Conservation (phyloP, 2,329 filamentous ascomycete genomes). For the Fonsecaea pedrosoi region DNA sequence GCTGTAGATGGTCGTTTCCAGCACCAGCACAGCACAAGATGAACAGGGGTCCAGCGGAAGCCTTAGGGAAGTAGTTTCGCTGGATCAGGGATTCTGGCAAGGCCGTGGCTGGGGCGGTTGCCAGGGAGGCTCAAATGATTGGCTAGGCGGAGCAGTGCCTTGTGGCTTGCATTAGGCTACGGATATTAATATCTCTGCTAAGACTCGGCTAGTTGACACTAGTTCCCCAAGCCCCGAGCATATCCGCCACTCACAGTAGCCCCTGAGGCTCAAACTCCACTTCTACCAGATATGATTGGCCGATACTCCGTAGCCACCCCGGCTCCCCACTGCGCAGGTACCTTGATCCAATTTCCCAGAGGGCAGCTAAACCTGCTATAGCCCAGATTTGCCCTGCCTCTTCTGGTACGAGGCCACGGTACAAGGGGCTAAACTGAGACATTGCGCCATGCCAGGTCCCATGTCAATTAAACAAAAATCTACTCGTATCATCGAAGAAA, state of each 20-base stretch:
- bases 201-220: constrained; percentile 7
- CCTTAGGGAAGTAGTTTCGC: neutral
- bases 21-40: neutral
- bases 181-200: constrained; percentile 36
- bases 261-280: neutral
- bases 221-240: neutral
- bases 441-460: constrained; percentile 23
- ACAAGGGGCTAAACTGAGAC: constrained; percentile 34
- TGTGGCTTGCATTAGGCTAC: constrained; percentile 31
- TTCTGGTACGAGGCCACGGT: neutral
- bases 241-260: neutral
- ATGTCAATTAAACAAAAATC: constrained; percentile 18
- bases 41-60: constrained; percentile 5
- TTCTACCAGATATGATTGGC: neutral
- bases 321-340: constrained; percentile 14
- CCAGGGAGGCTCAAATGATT: constrained; percentile 2
- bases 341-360: constrained; percentile 19
- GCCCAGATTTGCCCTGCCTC: constrained; percentile 18
- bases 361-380: constrained; percentile 22
- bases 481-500: neutral
- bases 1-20: too few relatives aligned
- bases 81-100: constrained; percentile 21
- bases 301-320: constrained; percentile 19
- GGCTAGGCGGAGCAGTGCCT: constrained; percentile 25
- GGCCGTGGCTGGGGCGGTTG: constrained; percentile 30